These are phyloP conservation scores for Aspergillus cristatus DNA, from an alignment of 495 filamentous ascomycete species.

Conservation along the genomic window DNA sequence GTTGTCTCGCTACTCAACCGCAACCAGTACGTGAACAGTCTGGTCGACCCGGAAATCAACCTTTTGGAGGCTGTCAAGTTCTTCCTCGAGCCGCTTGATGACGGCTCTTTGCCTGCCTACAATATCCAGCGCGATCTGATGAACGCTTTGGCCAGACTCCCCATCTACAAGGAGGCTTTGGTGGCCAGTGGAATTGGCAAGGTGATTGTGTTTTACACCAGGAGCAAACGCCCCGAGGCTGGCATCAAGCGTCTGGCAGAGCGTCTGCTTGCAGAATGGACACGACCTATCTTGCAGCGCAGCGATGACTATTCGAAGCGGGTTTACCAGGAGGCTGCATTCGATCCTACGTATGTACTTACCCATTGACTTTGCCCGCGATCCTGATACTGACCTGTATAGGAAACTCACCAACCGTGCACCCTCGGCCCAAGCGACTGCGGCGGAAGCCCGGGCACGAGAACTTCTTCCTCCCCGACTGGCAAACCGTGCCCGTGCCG, in stretches of 20 bases:
- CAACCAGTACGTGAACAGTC: conserved; percentile 66
- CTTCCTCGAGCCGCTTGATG: conserved; percentile 92
- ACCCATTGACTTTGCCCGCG: conserved; percentile 3
- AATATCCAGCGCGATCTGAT: conserved; percentile 95
- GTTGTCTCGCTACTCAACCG: conserved; percentile 82
- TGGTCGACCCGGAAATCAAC: conserved; percentile 92
- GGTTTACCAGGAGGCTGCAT: conserved; percentile 44
- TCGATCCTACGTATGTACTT: conserved; percentile 45
- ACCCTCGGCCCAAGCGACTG: conserved; percentile 40
- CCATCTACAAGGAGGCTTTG: conserved; percentile 82
- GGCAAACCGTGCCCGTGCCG: conserved; percentile 62
- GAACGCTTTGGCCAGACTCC: conserved; percentile 64
- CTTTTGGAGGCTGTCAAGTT: conserved; percentile 89
- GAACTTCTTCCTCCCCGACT: conserved; percentile 59
- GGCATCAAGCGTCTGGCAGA: conserved; percentile 91
- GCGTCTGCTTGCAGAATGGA: conserved; percentile 87
- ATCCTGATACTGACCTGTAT: conserved; percentile 9
- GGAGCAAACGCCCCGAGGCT: conserved; percentile 76
- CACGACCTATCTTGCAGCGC: conserved; percentile 85
- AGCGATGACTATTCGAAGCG: conserved; percentile 88
- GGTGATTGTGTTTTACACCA: conserved; percentile 91
- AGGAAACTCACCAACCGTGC: conserved; percentile 40
- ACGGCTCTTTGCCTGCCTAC: conserved; percentile 88
- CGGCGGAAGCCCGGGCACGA: conserved; percentile 59
- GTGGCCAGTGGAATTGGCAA: conserved; percentile 91